Conservation (phyloP, 805 yeast genomes). For the Nakazawaea sp. region DNA sequence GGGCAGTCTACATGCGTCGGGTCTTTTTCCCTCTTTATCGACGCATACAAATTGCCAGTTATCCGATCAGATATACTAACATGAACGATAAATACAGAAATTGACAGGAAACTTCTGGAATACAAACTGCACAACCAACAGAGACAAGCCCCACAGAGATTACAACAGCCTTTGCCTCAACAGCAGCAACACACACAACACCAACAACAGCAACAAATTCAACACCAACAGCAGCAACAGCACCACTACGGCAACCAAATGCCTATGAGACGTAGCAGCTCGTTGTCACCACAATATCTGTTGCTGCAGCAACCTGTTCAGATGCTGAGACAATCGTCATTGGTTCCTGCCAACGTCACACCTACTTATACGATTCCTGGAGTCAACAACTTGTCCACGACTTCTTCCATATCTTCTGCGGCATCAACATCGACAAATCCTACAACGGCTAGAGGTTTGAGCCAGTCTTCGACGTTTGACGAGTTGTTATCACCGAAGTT, state of each 20-base stretch:
- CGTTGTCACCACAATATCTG: slow-evolving; percentile 9
- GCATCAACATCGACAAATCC: neutral
- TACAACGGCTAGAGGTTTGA: neutral
- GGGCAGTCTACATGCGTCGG: no score
- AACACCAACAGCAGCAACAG: slow-evolving; percentile 2
- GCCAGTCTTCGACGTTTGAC: slow-evolving; percentile 7
- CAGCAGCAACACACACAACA: slow-evolving; percentile 5
- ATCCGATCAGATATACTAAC: slow-evolving; percentile 4
- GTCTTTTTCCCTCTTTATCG: no score
- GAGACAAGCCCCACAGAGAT: slow-evolving; percentile 2
- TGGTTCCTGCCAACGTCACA: neutral
- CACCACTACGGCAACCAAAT: no score
- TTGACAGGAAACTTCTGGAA: slow-evolving; percentile 8
- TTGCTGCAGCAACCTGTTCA: slow-evolving; percentile 3
- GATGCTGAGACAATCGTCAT: slow-evolving; percentile 1
- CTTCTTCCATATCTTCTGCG: slow-evolving; percentile 10
- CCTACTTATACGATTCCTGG: no score
- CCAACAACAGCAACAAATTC: slow-evolving; percentile 1
- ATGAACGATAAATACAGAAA: no score
- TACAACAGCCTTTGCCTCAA: slow-evolving; percentile 10
- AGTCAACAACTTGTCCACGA: slow-evolving; percentile 3
- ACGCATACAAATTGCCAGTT: no score
- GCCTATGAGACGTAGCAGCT: slow-evolving; percentile 5
- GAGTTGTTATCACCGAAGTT: slow-evolving; percentile 10
- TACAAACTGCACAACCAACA: neutral